A percentile compares a stretch with the other conserved stretches of the same genome.
phyloP scores from a whole-genome alignment of 768 basidiomycete species.

The Suillus placidus region DNA sequence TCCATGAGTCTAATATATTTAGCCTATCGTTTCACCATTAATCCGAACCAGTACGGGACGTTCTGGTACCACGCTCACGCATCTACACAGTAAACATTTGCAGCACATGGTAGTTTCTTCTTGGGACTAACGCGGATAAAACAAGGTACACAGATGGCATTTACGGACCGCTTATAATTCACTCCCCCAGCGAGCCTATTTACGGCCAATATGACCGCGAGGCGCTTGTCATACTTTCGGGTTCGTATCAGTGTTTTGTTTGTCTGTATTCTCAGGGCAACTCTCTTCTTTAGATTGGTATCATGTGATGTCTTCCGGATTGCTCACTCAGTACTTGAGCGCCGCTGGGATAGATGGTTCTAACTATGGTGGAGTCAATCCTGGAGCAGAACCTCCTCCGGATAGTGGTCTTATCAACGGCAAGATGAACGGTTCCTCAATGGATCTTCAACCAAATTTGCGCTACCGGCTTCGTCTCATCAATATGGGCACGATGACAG shows the following conservation, averaged over 20 bases:
- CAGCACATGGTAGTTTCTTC: constrained; percentile 16
- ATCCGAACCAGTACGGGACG: constrained; percentile 44
- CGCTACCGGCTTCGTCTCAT: constrained; percentile 51
- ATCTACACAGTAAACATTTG: constrained; percentile 27
- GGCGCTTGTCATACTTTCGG: constrained; percentile 38
- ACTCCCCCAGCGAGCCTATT: constrained; percentile 39
- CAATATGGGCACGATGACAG: constrained; percentile 50
- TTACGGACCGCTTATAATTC: constrained; percentile 50
- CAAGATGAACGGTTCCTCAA: constrained; percentile 24
- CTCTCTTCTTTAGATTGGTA: constrained; percentile 33
- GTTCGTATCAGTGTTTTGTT: constrained; percentile 23
- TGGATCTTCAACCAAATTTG: constrained; percentile 37
- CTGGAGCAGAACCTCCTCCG: constrained; percentile 41
- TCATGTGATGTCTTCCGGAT: constrained; percentile 31
- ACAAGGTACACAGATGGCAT: constrained; percentile 49
- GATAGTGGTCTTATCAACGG: constrained; percentile 41
- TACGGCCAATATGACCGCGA: constrained; percentile 42
- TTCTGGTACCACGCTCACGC: constrained; percentile 53
- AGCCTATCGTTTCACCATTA: constrained; percentile 44
- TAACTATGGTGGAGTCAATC: constrained; percentile 33
- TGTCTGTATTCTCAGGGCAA: neutral
- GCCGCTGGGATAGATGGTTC: constrained; percentile 27
- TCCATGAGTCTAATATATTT: constrained; percentile 6
- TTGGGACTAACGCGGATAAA: constrained; percentile 20
- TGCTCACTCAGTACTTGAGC: constrained; percentile 35